phyloP scores from a whole-genome alignment of 805 yeast genomes.

The Sugiyamaella marilandica region DNA sequence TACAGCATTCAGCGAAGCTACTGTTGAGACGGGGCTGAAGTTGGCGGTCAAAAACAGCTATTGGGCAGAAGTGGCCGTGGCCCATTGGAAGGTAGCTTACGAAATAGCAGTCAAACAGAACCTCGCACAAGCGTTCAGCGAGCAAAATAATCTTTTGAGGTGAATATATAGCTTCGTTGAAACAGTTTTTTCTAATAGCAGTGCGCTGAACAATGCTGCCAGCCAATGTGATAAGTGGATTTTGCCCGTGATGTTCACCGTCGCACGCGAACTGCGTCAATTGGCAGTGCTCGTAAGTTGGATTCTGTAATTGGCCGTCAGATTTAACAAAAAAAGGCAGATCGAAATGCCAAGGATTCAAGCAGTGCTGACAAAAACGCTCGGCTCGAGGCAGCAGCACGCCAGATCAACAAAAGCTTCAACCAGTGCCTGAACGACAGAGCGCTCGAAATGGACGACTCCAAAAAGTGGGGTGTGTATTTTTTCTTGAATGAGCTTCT shows the following conservation, averaged over 20 bases:
- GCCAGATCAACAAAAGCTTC: conserved; percentile 66
- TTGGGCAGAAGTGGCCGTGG: conserved; percentile 24
- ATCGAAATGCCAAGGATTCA: background rate
- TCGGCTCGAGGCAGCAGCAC: conserved; percentile 49
- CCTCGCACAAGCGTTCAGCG: conserved; percentile 23
- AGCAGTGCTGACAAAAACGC: background rate
- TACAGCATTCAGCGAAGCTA: conserved; percentile 13
- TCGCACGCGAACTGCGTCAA: conserved; percentile 28
- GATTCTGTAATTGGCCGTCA: background rate
- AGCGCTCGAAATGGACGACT: conserved; percentile 42
- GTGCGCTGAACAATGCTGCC: conserved; percentile 72
- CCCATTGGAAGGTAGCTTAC: conserved; percentile 25
- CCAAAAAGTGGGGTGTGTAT: conserved; percentile 62
- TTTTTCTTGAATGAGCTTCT: conserved; percentile 67
- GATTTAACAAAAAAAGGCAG: conserved; percentile 2
- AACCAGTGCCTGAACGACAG: conserved; percentile 76
- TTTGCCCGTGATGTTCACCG: conserved; percentile 26
- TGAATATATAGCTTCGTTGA: conserved; percentile 12
- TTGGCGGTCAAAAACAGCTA: conserved; percentile 5
- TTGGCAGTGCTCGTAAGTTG: conserved; percentile 25
- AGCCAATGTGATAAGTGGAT: conserved; percentile 73
- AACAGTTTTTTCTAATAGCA: background rate
- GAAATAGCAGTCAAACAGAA: conserved; percentile 17
- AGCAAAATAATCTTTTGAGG: conserved; percentile 28
- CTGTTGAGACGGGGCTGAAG: conserved; percentile 9